phyloP scores from a whole-genome alignment of 139 green algal species.

The Astrephomene gubernaculifera region DNA sequence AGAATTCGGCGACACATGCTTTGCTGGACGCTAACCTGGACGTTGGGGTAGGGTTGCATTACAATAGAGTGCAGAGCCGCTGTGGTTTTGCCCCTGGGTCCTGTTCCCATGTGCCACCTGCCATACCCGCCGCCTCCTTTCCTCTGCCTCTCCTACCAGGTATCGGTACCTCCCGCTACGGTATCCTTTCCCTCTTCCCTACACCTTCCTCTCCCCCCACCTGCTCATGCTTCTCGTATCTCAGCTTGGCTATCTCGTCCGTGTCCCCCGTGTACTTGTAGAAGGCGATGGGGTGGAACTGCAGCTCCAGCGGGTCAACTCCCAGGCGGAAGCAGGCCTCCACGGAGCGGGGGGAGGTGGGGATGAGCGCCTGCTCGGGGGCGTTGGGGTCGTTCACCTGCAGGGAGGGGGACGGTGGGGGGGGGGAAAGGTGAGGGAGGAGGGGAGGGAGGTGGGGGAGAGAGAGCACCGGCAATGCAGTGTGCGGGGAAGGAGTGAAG shows the following conservation, averaged over 20 bases:
- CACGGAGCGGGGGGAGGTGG: conserved; percentile 81
- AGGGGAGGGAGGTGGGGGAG: not conserved
- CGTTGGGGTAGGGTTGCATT: too few relatives aligned
- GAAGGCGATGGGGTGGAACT: conserved; percentile 65
- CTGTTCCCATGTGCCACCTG: too few relatives aligned
- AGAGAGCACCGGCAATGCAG: not conserved
- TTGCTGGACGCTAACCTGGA: too few relatives aligned
- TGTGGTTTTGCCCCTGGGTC: too few relatives aligned
- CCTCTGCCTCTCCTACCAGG: too few relatives aligned
- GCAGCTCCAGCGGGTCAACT: conserved; percentile 85
- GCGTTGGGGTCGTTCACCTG: conserved; percentile 63
- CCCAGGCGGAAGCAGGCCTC: conserved; percentile 87
- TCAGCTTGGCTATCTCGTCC: conserved; percentile 73
- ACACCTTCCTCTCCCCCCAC: conserved; percentile 39
- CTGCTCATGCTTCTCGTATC: conserved; percentile 83
- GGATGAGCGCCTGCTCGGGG: conserved; percentile 61
- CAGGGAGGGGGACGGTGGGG: not conserved
- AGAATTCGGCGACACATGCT: too few relatives aligned
- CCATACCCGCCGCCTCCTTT: too few relatives aligned
- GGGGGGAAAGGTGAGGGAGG: not conserved
- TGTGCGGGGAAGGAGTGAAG: not conserved
- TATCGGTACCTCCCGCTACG: too few relatives aligned
- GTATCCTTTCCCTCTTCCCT: too few relatives aligned
- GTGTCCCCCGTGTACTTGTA: conserved; percentile 69
- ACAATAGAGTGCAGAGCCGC: too few relatives aligned